These are phyloP conservation scores for Candida glucosophila DNA, from an alignment of 1,139 yeast genomes.

Conservation along the genomic window DNA sequence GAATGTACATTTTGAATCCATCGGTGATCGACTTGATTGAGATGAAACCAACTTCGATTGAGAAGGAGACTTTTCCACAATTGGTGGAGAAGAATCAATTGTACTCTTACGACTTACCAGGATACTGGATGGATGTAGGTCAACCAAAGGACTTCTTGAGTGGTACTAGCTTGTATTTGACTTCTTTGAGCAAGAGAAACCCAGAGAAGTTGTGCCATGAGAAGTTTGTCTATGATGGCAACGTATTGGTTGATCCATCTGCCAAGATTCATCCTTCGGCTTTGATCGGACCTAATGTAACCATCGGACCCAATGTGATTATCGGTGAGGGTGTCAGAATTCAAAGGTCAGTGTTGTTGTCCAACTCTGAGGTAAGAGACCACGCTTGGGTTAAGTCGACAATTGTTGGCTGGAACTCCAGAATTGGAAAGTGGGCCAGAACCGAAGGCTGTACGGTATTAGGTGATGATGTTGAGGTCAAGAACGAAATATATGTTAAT, in stretches of 20 bases:
- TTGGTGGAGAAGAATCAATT: slow-evolving; percentile 83
- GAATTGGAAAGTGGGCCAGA: slow-evolving; percentile 99
- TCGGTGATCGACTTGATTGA: slow-evolving; percentile 93
- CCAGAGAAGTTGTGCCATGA: slow-evolving; percentile 64
- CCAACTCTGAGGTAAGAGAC: slow-evolving; percentile 87
- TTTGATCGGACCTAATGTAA: slow-evolving; percentile 97
- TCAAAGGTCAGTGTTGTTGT: slow-evolving; percentile 87
- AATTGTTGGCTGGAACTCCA: slow-evolving; percentile 98
- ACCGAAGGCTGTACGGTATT: slow-evolving; percentile 95
- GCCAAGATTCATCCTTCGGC: slow-evolving; percentile 91
- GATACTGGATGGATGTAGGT: slow-evolving; percentile 99
- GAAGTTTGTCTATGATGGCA: slow-evolving; percentile 79
- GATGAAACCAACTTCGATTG: slow-evolving; percentile 97
- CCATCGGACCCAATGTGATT: slow-evolving; percentile 92
- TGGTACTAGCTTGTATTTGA: slow-evolving; percentile 89
- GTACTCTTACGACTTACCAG: slow-evolving; percentile 95
- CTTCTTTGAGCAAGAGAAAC: slow-evolving; percentile 73
- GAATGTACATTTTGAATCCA: slow-evolving; percentile 94
- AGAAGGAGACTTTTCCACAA: slow-evolving; percentile 98
- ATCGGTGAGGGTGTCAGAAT: slow-evolving; percentile 99
- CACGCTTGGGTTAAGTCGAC: slow-evolving; percentile 98
- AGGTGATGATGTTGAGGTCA: slow-evolving; percentile 98
- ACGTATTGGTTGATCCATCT: slow-evolving; percentile 89
- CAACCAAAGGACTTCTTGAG: slow-evolving; percentile 99
- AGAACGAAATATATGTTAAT: slow-evolving; percentile 96